Evolutionary conservation across 176 grass and related monocot genomes (phyloP).

Genomic region (Saccharum spontaneum): DNA sequence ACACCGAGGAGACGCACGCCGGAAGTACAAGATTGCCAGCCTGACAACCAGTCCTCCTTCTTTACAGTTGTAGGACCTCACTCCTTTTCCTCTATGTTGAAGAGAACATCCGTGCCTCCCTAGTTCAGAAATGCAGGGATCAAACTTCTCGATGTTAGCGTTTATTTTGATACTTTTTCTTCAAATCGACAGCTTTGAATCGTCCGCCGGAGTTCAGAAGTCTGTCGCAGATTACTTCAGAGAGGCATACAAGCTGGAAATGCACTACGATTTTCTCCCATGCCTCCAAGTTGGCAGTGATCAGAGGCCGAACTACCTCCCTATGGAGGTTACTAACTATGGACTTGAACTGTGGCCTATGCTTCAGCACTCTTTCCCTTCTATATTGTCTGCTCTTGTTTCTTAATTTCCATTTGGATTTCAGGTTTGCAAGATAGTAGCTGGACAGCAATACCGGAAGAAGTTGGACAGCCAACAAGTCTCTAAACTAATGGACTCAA

Average conservation of each 20-base stretch:
- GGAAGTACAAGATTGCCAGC: conserved; percentile 40
- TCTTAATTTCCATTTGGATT: conserved; percentile 2
- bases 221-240: conserved; percentile 59
- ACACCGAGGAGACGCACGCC: conserved; percentile 30
- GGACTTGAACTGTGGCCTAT: neutral
- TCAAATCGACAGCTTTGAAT: conserved; percentile 34
- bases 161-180: conserved; percentile 16
- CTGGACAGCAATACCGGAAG: conserved; percentile 62
- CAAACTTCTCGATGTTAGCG: neutral
- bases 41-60: conserved; percentile 24
- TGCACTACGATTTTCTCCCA: conserved; percentile 51
- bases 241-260: conserved; percentile 45
- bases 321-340: conserved; percentile 66
- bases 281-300: conserved; percentile 69
- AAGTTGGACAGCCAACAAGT: conserved; percentile 49
- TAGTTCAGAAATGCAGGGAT: neutral
- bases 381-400: conserved; percentile 4
- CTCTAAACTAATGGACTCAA: conserved; percentile 24
- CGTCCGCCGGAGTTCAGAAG: neutral
- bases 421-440: conserved; percentile 67
- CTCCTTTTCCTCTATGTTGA: neutral
- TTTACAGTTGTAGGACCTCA: conserved; percentile 34
- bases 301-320: conserved; percentile 63
- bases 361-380: neutral
- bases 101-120: neutral